Conservation (phyloP, 2,329 filamentous ascomycete genomes). For the Aspergillus aculeatinus region DNA sequence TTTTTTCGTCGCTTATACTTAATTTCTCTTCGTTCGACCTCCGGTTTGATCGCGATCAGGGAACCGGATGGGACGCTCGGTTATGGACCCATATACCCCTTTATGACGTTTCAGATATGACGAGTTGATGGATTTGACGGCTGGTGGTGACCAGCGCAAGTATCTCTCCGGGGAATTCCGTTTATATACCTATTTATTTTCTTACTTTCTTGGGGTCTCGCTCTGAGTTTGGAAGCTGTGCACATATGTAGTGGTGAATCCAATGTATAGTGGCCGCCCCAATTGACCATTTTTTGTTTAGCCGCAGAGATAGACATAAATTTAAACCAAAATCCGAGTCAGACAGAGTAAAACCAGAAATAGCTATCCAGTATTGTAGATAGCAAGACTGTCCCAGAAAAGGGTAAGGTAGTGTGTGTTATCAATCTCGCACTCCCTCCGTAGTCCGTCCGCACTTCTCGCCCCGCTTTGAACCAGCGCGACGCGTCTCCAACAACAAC, state of each 20-base stretch:
- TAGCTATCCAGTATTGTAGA: too few species aligned
- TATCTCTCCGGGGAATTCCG: background rate
- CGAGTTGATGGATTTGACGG: constrained; percentile 31
- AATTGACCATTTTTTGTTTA: background rate
- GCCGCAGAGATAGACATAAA: too few species aligned
- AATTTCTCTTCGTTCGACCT: constrained; percentile 1
- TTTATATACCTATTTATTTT: background rate
- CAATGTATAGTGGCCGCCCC: constrained; percentile 4
- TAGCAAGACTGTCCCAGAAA: too few species aligned
- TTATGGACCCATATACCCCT: constrained; percentile 34
- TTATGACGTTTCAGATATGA: constrained; percentile 25
- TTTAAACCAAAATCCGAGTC: too few species aligned
- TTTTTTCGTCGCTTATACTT: constrained; percentile 16
- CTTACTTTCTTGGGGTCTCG: background rate
- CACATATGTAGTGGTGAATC: constrained; percentile 3
- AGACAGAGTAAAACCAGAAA: too few species aligned
- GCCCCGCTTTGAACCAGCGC: constrained; percentile 4
- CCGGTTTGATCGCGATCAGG: constrained; percentile 4
- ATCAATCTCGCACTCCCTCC: background rate
- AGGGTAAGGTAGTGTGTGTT: background rate
- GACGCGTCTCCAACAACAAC: constrained; percentile 4
- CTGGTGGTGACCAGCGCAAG: constrained; percentile 2
- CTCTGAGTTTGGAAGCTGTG: constrained; percentile 4
- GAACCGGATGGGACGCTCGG: constrained; percentile 14
- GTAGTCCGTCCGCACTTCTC: background rate